phyloP scores from a whole-genome alignment of 2,329 filamentous ascomycete genomes.

The Ceratocystis albifundus region DNA sequence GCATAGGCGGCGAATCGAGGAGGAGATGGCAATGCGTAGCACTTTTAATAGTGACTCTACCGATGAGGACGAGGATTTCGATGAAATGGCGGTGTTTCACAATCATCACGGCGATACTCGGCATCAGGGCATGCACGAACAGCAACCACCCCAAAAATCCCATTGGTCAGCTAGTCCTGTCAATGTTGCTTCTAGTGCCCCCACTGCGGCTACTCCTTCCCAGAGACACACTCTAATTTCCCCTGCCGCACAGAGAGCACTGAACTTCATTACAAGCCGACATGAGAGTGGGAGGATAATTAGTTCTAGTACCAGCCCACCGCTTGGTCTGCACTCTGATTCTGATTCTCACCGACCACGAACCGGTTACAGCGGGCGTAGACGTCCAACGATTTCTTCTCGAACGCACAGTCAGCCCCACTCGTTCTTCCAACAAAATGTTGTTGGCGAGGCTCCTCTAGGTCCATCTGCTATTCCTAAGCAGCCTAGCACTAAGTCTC shows the following conservation, averaged over 20 bases:
- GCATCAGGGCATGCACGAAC: constrained; percentile 24
- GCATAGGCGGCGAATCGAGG: constrained; percentile 28
- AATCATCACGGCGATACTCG: background rate
- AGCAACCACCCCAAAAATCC: constrained; percentile 7
- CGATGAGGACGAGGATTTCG: constrained; percentile 34
- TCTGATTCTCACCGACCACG: constrained; percentile 32
- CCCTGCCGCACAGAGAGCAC: constrained; percentile 38
- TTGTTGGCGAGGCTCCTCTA: constrained; percentile 15
- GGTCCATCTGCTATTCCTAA: constrained; percentile 21
- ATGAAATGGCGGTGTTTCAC: constrained; percentile 27
- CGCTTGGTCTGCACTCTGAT: constrained; percentile 7
- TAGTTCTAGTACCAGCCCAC: constrained; percentile 25
- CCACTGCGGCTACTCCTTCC: background rate
- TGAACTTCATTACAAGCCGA: constrained; percentile 41
- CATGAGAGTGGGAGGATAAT: constrained; percentile 24
- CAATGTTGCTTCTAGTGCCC: background rate
- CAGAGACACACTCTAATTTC: constrained; percentile 33
- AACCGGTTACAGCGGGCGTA: constrained; percentile 15
- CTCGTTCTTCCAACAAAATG: constrained; percentile 21
- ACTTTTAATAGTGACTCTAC: constrained; percentile 32
- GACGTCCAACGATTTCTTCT: constrained; percentile 21
- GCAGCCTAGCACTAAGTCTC: constrained; percentile 2
- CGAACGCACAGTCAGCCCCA: constrained; percentile 23
- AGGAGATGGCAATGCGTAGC: constrained; percentile 24
- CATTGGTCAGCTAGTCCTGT: background rate